Percentiles rank a stretch among this genome's conserved stretches.
Evolutionary conservation across 2,329 filamentous ascomycete genomes (phyloP).

Genomic region (Penicillium verrucosum): DNA sequence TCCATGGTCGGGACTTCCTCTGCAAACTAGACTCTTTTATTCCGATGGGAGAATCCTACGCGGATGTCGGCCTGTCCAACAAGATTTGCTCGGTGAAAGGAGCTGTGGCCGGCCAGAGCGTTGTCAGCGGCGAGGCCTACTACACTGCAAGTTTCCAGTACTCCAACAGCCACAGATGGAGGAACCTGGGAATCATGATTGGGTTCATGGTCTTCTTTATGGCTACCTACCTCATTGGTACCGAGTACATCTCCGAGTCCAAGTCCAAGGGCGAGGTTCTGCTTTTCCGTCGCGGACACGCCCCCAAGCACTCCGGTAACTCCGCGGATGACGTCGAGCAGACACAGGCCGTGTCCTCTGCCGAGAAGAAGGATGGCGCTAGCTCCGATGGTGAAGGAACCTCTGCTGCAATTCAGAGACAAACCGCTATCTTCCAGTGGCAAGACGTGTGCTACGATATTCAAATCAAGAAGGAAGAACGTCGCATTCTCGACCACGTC

Average conservation of each 20-base stretch:
- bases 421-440: slow-evolving; percentile 83
- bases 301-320: slow-evolving; percentile 38
- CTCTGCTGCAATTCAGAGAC: slow-evolving; percentile 53
- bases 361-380: slow-evolving; percentile 35
- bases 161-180: slow-evolving; percentile 59
- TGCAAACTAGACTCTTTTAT: slow-evolving; percentile 33
- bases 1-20: slow-evolving; percentile 61
- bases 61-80: slow-evolving; percentile 31
- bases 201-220: slow-evolving; percentile 64
- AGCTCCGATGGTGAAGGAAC: slow-evolving; percentile 22
- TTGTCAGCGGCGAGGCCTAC: slow-evolving; percentile 59
- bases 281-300: slow-evolving; percentile 68
- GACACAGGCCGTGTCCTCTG: slow-evolving; percentile 19
- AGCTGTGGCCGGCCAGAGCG: slow-evolving; percentile 51
- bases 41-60: slow-evolving; percentile 43
- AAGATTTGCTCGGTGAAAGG: slow-evolving; percentile 60
- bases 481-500: slow-evolving; percentile 77
- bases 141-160: slow-evolving; percentile 57
- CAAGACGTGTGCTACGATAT: slow-evolving; percentile 78
- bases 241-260: slow-evolving; percentile 61
- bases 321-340: slow-evolving; percentile 31
- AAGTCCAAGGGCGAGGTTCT: slow-evolving; percentile 75
- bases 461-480: slow-evolving; percentile 70
- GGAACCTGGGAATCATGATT: slow-evolving; percentile 66
- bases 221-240: slow-evolving; percentile 59